These are phyloP conservation scores for Phlegmacium glaucopus DNA, from an alignment of 768 basidiomycete genomes.

Conservation along the genomic window DNA sequence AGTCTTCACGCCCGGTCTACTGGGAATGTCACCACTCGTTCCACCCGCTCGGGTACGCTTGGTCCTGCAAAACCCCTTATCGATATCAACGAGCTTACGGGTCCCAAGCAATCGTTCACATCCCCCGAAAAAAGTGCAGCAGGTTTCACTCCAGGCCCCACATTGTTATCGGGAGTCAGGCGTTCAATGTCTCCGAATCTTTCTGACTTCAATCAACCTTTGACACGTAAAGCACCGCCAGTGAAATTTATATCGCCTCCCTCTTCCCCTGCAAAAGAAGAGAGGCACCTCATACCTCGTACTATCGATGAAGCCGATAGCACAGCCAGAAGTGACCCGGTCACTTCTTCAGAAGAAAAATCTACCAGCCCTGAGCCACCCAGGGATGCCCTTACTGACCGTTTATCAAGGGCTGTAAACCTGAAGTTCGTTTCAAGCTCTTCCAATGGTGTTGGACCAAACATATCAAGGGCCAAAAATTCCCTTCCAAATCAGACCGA, in stretches of 20 bases:
- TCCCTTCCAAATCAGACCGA: neutral
- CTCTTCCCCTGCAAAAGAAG: slow-evolving; percentile 27
- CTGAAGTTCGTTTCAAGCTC: slow-evolving; percentile 8
- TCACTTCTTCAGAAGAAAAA: slow-evolving; percentile 2
- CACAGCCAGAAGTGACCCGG: neutral
- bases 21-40: slow-evolving; percentile 24
- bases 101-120: slow-evolving; percentile 16
- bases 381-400: slow-evolving; percentile 39
- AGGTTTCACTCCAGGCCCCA: slow-evolving; percentile 38
- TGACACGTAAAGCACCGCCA: slow-evolving; percentile 30
- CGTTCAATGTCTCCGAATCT: slow-evolving; percentile 3
- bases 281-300: slow-evolving; percentile 8
- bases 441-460: neutral
- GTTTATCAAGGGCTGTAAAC: slow-evolving; percentile 38
- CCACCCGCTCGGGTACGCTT: slow-evolving; percentile 22
- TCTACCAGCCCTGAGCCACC: slow-evolving; percentile 21
- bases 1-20: slow-evolving; percentile 18
- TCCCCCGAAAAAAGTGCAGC: slow-evolving; percentile 17
- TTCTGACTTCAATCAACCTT: slow-evolving; percentile 4
- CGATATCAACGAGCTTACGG: slow-evolving; percentile 44
- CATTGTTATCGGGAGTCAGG: slow-evolving; percentile 22
- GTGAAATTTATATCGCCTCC: slow-evolving; percentile 34
- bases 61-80: slow-evolving; percentile 42
- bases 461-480: neutral
- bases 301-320: neutral